These are phyloP conservation scores for Zoysia matrella DNA, from an alignment of 202 grass and related monocot genomes.

Conservation along the genomic window DNA sequence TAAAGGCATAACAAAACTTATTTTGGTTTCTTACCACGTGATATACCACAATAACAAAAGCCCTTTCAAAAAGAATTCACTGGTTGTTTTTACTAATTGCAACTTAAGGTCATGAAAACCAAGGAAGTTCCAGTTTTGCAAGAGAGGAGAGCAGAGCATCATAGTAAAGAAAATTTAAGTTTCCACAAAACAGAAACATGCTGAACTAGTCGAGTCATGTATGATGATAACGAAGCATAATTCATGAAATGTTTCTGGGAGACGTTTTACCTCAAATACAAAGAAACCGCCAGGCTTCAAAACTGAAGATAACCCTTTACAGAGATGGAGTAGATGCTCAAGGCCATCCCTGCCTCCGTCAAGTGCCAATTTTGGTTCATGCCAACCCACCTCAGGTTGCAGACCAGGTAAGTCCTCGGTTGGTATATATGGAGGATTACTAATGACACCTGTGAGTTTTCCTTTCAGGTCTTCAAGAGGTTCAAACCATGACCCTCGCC, in stretches of 20 bases:
- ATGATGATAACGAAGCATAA: background rate
- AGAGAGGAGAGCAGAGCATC: background rate
- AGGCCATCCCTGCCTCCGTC: slow-evolving; percentile 81
- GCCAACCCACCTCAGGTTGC: slow-evolving; percentile 91
- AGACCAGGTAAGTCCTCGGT: slow-evolving; percentile 70
- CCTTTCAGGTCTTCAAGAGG: slow-evolving; percentile 77
- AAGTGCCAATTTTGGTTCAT: slow-evolving; percentile 84
- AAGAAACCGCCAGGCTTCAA: slow-evolving; percentile 90
- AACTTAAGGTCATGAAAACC: background rate
- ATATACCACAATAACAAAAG: background rate
- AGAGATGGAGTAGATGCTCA: slow-evolving; percentile 83
- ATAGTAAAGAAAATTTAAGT: background rate
- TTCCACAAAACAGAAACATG: background rate
- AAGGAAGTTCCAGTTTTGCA: background rate
- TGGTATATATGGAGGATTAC: slow-evolving; percentile 95
- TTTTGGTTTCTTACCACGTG: slow-evolving; percentile 3
- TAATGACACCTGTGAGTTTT: slow-evolving; percentile 80
- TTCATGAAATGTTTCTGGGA: background rate
- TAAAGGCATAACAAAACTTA: background rate
- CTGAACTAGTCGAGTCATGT: slow-evolving; percentile 10
- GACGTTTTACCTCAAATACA: slow-evolving; percentile 80
- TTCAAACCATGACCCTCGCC: slow-evolving; percentile 82
- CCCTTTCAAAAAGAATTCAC: slow-evolving; percentile 16
- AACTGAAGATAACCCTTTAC: slow-evolving; percentile 66
- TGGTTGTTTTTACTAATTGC: slow-evolving; percentile 1